A percentile compares a stretch with the other conserved stretches of the same genome.
Evolutionary conservation across 176 grass and related monocot species (phyloP).

Genomic region (Oryza rufipogon): DNA sequence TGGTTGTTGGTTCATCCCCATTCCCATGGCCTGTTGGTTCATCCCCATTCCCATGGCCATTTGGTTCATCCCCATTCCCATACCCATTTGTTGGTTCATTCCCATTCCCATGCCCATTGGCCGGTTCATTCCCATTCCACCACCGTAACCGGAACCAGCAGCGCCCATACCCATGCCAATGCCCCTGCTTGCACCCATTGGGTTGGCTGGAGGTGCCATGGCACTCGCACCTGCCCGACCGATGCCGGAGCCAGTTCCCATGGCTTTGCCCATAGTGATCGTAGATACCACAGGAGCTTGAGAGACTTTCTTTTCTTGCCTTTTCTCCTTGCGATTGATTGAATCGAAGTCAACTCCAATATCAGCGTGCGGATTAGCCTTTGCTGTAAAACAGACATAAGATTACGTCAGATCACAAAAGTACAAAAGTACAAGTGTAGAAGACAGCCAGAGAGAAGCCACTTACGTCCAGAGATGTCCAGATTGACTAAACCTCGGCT

Average conservation of each 20-base stretch:
- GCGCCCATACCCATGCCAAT: slow-evolving; percentile 51
- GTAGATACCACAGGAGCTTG: slow-evolving; percentile 67
- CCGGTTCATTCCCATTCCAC: slow-evolving; percentile 64
- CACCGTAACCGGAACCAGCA: slow-evolving; percentile 41
- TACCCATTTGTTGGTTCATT: slow-evolving; percentile 57
- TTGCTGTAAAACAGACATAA: slow-evolving; percentile 57
- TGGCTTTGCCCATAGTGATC: slow-evolving; percentile 88
- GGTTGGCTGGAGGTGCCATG: slow-evolving; percentile 59
- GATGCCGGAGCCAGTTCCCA: slow-evolving; percentile 85
- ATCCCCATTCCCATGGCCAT: slow-evolving; percentile 45
- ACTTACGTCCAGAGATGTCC: slow-evolving; percentile 98
- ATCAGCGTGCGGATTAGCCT: slow-evolving; percentile 92
- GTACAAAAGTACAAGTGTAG: slow-evolving; percentile 23
- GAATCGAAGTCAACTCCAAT: slow-evolving; percentile 98
- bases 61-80: slow-evolving; percentile 52
- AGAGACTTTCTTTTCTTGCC: slow-evolving; percentile 79
- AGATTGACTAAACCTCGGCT: slow-evolving; percentile 89
- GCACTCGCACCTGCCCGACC: slow-evolving; percentile 62
- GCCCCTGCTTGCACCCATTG: slow-evolving; percentile 59
- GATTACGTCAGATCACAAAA: slow-evolving; percentile 36
- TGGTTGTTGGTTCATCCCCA: slow-evolving; percentile 52
- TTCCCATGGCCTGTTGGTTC: slow-evolving; percentile 57
- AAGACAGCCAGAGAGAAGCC: slow-evolving; percentile 19
- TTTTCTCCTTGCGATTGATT: slow-evolving; percentile 96
- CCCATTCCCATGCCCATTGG: slow-evolving; percentile 68